Evolutionary conservation across 768 basidiomycete genomes (phyloP), one percentile per base, ranked within the genome.

Genomic region (Melanogaster broomeanus): DNA sequence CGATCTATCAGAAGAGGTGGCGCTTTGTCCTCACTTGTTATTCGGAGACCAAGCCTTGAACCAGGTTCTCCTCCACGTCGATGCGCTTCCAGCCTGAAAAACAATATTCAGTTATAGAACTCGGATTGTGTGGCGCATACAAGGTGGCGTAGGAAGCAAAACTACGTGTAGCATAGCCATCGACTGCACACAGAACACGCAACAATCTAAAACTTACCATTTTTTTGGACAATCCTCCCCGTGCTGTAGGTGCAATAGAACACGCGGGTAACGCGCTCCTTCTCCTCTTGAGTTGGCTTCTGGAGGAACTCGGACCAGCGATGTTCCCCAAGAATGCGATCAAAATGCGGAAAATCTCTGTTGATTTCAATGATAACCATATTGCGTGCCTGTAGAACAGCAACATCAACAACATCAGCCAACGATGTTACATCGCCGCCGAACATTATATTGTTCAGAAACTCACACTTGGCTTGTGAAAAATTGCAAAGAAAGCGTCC

Each of bases 11-110:
- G 34, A 6, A 31, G 15, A 12, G 30, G 16, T 0, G 21, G 6
- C 18, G 16, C 10, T 39, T 46, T 12, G 22, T 10, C 48, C 65
- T 30, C 30, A 69, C 75, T 33, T 52, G 38, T 67, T 66, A 0
- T 40, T 65, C 10, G 38, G 53, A 1, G 61, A 64, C 60, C 61
- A 70, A 12, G 30, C 48, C 1, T 53, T 53, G 64, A 78, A 79
- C 76, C 76, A 80, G 8, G 53, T 39, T n/a, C 12, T 78, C 77
- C n/a, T 71, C 55, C 2, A 79, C 66, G 28, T 72, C 64, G 18
- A 78, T 67, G 11, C 75, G 70, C 58, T 78, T 80, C 77, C 77
- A 79, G 7, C 77, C 77, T 79, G 42, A 31, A 19, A 35, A 12
- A 45, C 11, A 12, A 30, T 57, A 9, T 27, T 34, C 18, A 12